A percentile compares a stretch with the other conserved stretches of the same genome.
These are phyloP conservation scores for Bipolaris gigantea DNA, from an alignment of 2,329 filamentous ascomycete species.

Conservation along the genomic window DNA sequence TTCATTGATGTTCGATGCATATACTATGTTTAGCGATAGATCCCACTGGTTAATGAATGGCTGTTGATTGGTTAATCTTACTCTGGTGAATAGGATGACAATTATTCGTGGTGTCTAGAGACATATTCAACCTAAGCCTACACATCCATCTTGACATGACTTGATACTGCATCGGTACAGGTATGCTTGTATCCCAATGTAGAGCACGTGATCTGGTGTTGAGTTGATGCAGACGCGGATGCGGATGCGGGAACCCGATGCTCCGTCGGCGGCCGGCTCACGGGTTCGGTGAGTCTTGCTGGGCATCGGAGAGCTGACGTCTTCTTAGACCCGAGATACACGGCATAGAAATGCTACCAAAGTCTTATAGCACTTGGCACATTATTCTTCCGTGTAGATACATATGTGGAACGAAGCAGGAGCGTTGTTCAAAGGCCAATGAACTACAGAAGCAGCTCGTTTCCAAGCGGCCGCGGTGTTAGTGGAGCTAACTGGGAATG, in stretches of 20 bases:
- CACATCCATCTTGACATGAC: background rate
- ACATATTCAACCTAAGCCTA: too few relatives aligned
- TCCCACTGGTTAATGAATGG: too few relatives aligned
- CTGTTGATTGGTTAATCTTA: too few relatives aligned
- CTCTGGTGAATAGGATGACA: too few relatives aligned
- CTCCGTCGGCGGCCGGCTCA: conserved; percentile 4
- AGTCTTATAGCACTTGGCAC: background rate
- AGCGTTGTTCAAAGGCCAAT: background rate
- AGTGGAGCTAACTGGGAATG: conserved; percentile 9
- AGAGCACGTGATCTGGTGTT: conserved; percentile 1
- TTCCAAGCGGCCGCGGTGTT: conserved; percentile 3
- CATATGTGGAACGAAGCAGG: background rate
- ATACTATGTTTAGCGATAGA: too few relatives aligned
- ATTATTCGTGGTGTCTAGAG: too few relatives aligned
- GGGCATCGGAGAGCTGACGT: too few relatives aligned
- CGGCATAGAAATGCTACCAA: background rate
- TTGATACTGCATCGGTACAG: too few relatives aligned
- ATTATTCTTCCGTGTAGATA: background rate
- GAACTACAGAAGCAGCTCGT: background rate
- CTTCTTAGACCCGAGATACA: background rate
- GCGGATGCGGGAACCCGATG: background rate
- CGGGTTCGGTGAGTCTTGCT: conserved; percentile 1
- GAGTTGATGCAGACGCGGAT: background rate
- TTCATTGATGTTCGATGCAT: too few relatives aligned
- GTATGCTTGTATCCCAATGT: background rate